phyloP scores from a whole-genome alignment of 148 eudicot genomes.

The Diospyros kaki region DNA sequence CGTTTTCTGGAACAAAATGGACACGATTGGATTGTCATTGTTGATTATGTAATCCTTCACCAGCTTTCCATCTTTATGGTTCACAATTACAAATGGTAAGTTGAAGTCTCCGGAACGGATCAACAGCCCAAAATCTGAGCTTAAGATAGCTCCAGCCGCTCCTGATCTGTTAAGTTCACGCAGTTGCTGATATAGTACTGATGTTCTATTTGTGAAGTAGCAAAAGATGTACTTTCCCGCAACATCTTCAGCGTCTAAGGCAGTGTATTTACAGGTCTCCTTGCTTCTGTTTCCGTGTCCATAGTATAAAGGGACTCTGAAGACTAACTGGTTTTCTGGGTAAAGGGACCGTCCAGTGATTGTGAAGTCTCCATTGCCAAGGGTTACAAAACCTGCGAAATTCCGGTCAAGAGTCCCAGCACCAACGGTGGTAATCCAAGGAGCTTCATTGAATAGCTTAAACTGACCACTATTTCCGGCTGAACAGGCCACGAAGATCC shows the following conservation, averaged over 20 bases:
- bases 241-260: neutral
- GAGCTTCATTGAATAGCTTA: conserved; percentile 12
- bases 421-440: conserved; percentile 8
- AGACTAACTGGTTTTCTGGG: conserved; percentile 5
- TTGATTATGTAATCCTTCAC: conserved; percentile 10
- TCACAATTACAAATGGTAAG: conserved; percentile 4
- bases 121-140: neutral
- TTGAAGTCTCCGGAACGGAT: neutral
- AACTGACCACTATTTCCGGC: conserved; percentile 13
- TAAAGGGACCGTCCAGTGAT: neutral
- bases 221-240: neutral
- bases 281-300: neutral
- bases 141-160: neutral
- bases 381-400: neutral
- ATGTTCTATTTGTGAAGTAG: neutral
- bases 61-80: neutral
- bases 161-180: neutral
- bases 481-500: conserved; percentile 8
- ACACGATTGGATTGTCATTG: neutral
- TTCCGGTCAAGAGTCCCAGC: neutral
- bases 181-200: no score
- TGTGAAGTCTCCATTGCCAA: neutral
- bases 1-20: conserved; percentile 8
- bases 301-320: neutral
- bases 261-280: no score